Evolutionary conservation across 768 basidiomycete species (phyloP).

Genomic region (Trametes sanguinea): DNA sequence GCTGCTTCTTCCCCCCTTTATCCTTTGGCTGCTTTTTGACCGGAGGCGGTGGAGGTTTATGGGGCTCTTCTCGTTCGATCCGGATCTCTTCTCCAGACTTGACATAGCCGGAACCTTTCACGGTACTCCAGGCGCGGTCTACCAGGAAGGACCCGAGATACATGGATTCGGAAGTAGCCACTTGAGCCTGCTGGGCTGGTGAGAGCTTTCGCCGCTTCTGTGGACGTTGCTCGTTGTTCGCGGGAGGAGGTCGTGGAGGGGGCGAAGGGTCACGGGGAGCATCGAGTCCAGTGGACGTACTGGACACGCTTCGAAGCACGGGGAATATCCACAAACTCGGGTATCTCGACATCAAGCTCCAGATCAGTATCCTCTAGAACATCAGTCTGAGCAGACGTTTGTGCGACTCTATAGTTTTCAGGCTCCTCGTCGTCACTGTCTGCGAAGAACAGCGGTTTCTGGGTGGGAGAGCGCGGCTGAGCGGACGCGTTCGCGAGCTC

Average conservation of each 20-base stretch:
- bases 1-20: conserved; percentile 57
- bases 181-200: conserved; percentile 5
- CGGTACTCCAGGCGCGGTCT: conserved; percentile 78
- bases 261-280: conserved; percentile 23
- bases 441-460: conserved; percentile 42
- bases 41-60: conserved; percentile 30
- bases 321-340: conserved; percentile 29
- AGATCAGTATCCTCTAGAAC: conserved; percentile 8
- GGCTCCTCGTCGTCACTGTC: conserved; percentile 48
- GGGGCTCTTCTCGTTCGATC: conserved; percentile 56
- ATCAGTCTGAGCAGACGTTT: neutral
- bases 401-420: neutral
- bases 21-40: conserved; percentile 32
- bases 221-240: conserved; percentile 32
- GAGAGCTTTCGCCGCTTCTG: conserved; percentile 52
- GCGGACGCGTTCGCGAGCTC: neutral
- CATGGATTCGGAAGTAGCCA: conserved; percentile 32
- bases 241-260: conserved; percentile 29
- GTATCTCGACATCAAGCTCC: conserved; percentile 26
- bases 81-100: conserved; percentile 60
- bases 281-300: conserved; percentile 35
- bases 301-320: conserved; percentile 45
- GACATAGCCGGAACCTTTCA: conserved; percentile 70
- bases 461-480: conserved; percentile 1
- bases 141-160: conserved; percentile 73